These are phyloP conservation scores for Chimonanthus salicifolius DNA, from an alignment of 164 flowering plant genomes.

Conservation along the genomic window DNA sequence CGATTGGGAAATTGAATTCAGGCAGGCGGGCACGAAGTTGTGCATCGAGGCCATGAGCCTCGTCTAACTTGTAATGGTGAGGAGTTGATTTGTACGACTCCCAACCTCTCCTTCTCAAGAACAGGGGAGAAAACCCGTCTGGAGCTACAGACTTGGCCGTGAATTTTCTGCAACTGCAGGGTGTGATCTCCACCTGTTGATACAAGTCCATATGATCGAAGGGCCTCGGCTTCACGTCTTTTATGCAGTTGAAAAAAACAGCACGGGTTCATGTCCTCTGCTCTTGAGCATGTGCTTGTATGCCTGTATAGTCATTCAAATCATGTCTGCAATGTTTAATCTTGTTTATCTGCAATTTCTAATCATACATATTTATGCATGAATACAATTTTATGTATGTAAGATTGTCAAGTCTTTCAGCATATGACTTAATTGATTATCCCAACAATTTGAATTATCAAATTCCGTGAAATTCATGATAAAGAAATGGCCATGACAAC, in stretches of 20 bases:
- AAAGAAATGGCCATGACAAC: not conserved
- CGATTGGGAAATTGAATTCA: slow-evolving; percentile 5
- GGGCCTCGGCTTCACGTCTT: slow-evolving; percentile 30
- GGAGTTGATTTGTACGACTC: not conserved
- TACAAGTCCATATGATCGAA: slow-evolving; percentile 32
- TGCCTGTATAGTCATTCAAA: slow-evolving; percentile 25
- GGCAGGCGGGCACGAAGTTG: slow-evolving; percentile 6
- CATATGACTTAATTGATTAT: not conserved
- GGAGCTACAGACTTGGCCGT: slow-evolving; percentile 15
- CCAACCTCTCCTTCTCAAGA: slow-evolving; percentile 19
- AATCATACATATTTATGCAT: not conserved
- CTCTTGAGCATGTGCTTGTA: slow-evolving; percentile 38
- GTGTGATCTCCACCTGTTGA: slow-evolving; percentile 34
- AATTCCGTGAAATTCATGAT: not conserved
- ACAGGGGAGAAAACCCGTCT: slow-evolving; percentile 14
- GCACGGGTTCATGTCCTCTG: slow-evolving; percentile 33
- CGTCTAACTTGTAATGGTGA: not conserved
- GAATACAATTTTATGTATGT: not conserved
- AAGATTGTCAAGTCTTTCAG: not conserved
- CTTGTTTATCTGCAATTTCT: not conserved
- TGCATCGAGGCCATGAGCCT: slow-evolving; percentile 5
- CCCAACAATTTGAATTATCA: not conserved
- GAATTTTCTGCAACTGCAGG: slow-evolving; percentile 1
- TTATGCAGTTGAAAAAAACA: slow-evolving; percentile 24
- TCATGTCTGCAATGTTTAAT: not conserved